These are phyloP conservation scores for Globisporangium middletonii DNA, from an alignment of 352 stramenopile genomes.

Conservation along the genomic window DNA sequence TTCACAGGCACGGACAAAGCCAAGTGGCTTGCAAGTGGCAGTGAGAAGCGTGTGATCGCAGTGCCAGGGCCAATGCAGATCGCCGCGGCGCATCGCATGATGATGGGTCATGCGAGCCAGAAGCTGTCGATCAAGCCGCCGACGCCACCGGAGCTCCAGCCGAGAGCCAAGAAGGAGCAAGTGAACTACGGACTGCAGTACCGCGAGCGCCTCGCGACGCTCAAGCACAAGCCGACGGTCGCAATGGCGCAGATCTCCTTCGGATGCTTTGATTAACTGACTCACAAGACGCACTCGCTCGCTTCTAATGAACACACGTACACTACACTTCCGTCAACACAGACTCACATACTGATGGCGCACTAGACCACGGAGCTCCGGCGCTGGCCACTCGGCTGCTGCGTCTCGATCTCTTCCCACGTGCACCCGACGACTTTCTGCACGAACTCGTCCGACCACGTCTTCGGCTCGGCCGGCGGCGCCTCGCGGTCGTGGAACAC, in stretches of 20 bases:
- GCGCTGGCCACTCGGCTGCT: conserved; percentile 24
- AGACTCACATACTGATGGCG: neutral
- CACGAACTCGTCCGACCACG: conserved; percentile 57
- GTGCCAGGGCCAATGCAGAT: conserved; percentile 66
- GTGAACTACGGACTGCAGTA: conserved; percentile 77
- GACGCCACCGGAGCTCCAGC: conserved; percentile 47
- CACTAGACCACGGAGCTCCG: conserved; percentile 24
- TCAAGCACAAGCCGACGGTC: conserved; percentile 78
- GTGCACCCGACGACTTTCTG: conserved; percentile 42
- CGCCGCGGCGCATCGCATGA: conserved; percentile 70
- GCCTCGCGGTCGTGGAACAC: conserved; percentile 72
- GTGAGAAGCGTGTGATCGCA: conserved; percentile 56
- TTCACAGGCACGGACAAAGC: conserved; percentile 77
- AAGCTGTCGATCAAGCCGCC: conserved; percentile 73
- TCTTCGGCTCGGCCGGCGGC: conserved; percentile 31
- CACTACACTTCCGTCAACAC: neutral
- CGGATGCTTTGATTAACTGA: conserved; percentile 34
- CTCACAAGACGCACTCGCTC: too few relatives aligned
- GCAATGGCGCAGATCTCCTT: conserved; percentile 77
- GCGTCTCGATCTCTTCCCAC: conserved; percentile 60
- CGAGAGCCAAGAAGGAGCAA: conserved; percentile 34
- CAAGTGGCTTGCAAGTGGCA: conserved; percentile 31
- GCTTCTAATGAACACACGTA: neutral
- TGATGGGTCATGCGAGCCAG: conserved; percentile 82
- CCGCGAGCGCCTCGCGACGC: conserved; percentile 58